Base-by-base conservation (phyloP, 2,329 filamentous ascomycete genomes). In the Emmonsiellopsis sp. region DNA sequence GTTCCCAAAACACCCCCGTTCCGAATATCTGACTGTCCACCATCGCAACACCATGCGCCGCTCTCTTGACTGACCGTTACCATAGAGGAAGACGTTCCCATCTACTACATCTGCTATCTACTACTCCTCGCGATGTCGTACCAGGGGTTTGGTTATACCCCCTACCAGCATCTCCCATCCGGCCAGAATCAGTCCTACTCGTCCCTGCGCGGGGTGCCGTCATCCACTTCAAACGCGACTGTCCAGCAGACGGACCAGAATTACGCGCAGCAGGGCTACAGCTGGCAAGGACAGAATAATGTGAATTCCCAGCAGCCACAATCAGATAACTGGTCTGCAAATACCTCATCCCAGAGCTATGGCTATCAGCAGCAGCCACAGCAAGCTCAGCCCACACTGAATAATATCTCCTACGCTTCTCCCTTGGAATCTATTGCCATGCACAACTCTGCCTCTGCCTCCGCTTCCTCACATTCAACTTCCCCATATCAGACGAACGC, bases 131-230 rank as follows among this genome's bases (percentile, higher is more conserved):
- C 32, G 34, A 59, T 59, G 57, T 57, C 55, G 26, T 59, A 57
- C 30, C 43, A 53, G n/a, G 55, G 57, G 11, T 59, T 52, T 38
- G 53, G 52, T 9, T 59, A 56, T 8, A 32, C 53, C 11, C 46
- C 52, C 26, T 53, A 57, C 45, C 56, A 55, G 35, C 46, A 58
- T 13, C 34, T 49, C 38, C 11, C 50, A n/a, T 38, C 35, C 7
- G 48, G 55, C 8, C 44, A 42, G 15, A 52, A 54, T 32, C 48
- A 40, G 16, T 31, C 40, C 20, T 51, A 53, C 46, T 40, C 51
- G 13, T 31, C 57, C 15, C 30, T 52, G 30, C 52, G 52, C 37
- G 31, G 47, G 8, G 26, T 45, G 30, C 48, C 53, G 7, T 54
- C 53, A 13, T 30, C 51, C 16, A 45, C 53, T 9, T 32, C 49